Percentiles rank a stretch among this genome's conserved stretches.
phyloP scores from a whole-genome alignment of 2,329 filamentous ascomycete genomes.

The Fusarium citri region DNA sequence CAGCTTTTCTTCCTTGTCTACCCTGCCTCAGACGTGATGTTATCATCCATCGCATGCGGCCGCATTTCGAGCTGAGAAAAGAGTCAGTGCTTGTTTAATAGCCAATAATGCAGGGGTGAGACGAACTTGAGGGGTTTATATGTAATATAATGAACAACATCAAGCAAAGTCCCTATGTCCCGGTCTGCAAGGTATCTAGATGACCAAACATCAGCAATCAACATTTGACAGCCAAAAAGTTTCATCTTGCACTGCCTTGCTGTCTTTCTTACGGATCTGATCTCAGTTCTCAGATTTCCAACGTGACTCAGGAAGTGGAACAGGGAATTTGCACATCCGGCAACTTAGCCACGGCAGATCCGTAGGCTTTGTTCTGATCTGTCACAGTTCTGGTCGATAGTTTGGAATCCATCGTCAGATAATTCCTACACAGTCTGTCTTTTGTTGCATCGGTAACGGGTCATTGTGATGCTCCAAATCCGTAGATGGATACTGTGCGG shows the following conservation, averaged over 20 bases:
- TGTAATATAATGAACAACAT: neutral
- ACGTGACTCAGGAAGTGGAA: slow-evolving; percentile 22
- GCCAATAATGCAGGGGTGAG: slow-evolving; percentile 30
- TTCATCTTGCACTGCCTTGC: slow-evolving; percentile 29
- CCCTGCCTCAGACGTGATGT: slow-evolving; percentile 6
- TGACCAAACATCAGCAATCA: slow-evolving; percentile 16
- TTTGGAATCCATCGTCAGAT: slow-evolving; percentile 5
- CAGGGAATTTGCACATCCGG: slow-evolving; percentile 21
- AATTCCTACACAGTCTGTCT: slow-evolving; percentile 1
- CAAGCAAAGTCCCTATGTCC: neutral
- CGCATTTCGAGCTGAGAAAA: slow-evolving; percentile 15
- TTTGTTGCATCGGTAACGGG: slow-evolving; percentile 5
- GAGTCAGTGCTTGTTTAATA: neutral
- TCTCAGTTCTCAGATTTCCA: slow-evolving; percentile 28
- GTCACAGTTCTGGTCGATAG: neutral
- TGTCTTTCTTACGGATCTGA: slow-evolving; percentile 4
- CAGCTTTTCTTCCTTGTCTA: slow-evolving; percentile 7
- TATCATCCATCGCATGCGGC: slow-evolving; percentile 27
- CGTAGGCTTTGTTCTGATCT: slow-evolving; percentile 1
- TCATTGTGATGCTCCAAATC: slow-evolving; percentile 14
- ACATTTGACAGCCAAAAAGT: slow-evolving; percentile 3
- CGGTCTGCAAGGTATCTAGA: neutral
- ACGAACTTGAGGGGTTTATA: slow-evolving; percentile 45
- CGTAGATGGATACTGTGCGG: slow-evolving; percentile 7
- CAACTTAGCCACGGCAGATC: neutral